A percentile compares a stretch with the other conserved stretches of the same genome.
These are phyloP conservation scores for Lepidium sativum DNA, from an alignment of 345 rosid species.

Conservation along the genomic window DNA sequence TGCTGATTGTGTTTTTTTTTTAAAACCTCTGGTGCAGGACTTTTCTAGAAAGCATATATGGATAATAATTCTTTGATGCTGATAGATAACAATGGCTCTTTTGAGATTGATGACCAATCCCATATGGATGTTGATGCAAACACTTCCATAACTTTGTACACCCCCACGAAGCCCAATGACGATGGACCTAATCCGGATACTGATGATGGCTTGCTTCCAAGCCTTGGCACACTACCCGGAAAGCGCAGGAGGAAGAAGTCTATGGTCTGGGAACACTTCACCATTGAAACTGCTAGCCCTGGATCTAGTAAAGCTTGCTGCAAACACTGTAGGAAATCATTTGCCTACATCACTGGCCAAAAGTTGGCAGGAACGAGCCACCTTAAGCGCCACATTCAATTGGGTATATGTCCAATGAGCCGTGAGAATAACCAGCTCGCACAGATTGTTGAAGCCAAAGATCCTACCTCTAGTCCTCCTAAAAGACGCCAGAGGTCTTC, in stretches of 20 bases:
- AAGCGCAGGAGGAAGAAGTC: constrained; percentile 89
- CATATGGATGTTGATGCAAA: constrained; percentile 12
- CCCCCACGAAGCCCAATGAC: constrained; percentile 25
- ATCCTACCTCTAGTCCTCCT: constrained; percentile 38
- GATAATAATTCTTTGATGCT: constrained; percentile 14
- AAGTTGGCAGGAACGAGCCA: constrained; percentile 95
- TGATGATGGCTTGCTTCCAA: constrained; percentile 33
- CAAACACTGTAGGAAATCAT: constrained; percentile 80
- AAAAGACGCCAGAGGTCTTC: constrained; percentile 50
- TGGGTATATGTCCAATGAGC: constrained; percentile 80
- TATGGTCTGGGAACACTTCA: constrained; percentile 91
- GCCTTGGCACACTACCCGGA: constrained; percentile 38
- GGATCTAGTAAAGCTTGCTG: constrained; percentile 77
- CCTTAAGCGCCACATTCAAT: constrained; percentile 85
- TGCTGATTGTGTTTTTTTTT: not conserved
- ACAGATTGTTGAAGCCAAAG: constrained; percentile 30
- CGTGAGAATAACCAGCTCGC: constrained; percentile 38
- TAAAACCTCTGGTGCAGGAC: not conserved
- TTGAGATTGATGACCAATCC: constrained; percentile 40
- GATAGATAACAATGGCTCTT: constrained; percentile 24
- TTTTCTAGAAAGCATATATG: constrained; percentile 5
- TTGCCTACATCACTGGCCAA: constrained; percentile 81
- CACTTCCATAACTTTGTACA: constrained; percentile 29
- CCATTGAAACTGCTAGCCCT: constrained; percentile 63
- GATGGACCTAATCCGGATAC: constrained; percentile 28